Conservation (phyloP, 1,139 yeast genomes). For the Pichia sp. region DNA sequence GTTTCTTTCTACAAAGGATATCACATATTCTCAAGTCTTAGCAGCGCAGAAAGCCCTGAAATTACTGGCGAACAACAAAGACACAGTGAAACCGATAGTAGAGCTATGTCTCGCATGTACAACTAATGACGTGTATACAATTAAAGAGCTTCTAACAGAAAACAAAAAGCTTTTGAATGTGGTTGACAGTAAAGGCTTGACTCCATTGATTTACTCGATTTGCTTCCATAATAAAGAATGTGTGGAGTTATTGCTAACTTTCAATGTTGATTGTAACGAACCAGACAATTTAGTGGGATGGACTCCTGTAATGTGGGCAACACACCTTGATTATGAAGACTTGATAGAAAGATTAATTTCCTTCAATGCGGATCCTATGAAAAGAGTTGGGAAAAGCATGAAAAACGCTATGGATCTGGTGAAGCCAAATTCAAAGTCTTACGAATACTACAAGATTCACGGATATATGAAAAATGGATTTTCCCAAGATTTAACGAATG, state of each 20-base stretch:
- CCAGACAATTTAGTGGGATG: constrained; percentile 38
- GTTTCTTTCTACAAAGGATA: constrained; percentile 22
- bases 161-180: constrained; percentile 35
- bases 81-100: constrained; percentile 23
- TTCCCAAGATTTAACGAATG: not conserved
- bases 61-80: constrained; percentile 29
- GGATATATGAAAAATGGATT: constrained; percentile 26
- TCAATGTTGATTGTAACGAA: constrained; percentile 34
- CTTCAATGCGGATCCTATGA: constrained; percentile 38
- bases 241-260: constrained; percentile 40
- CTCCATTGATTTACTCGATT: constrained; percentile 50
- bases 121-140: constrained; percentile 46
- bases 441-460: constrained; percentile 38
- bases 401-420: constrained; percentile 37
- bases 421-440: constrained; percentile 35
- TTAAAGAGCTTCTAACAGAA: constrained; percentile 37
- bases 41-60: constrained; percentile 45
- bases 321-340: constrained; percentile 34
- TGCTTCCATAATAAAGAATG: constrained; percentile 44
- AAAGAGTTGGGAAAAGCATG: constrained; percentile 32
- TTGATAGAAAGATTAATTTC: constrained; percentile 36
- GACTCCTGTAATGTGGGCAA: constrained; percentile 48
- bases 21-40: constrained; percentile 36
- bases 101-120: constrained; percentile 45
- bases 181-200: constrained; percentile 40